Base-by-base conservation (phyloP, 2,329 filamentous ascomycete genomes). In the Fusarium sp. region DNA sequence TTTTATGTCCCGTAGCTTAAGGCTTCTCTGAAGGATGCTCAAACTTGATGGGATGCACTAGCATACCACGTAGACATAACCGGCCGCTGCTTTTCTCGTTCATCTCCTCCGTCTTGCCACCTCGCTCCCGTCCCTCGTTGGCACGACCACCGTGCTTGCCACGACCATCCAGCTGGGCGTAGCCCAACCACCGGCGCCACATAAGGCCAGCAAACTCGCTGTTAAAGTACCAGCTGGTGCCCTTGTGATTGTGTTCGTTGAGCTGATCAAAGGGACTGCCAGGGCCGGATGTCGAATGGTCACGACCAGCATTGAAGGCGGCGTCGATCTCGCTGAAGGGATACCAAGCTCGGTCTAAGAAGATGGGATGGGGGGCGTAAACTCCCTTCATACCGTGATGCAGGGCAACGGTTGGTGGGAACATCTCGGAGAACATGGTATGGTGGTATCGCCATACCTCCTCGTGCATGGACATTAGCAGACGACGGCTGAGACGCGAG, bases 201-300 rank as follows among this genome's bases (percentile, higher is more conserved):
- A 96, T 75, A n/a, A 90, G 86, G 6, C 90, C 86, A 1, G 91
- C 89, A 74, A 96, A 96, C 48, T 89, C 86, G 21, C 89, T 89
- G 71, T 93, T 91, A 78, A 93, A 96, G 78, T 95, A 96, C 91
- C 92, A 97, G 42, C 86, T 93, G 41, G 90, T 90, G 15, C 93
- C 92, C 71, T 88, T 87, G 81, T 95, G 93, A 77, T 94, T 94
- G 77, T 93, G 91, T 79, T 96, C 93, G 52, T 93, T 89, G 67
- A 87, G 84, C 20, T 84, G 73, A 57, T 90, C 88, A 70, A 91
- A 93, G 9, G 91, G 85, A 37, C 88, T 90, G 35, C 90, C 88
- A 29, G 83, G 81, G 2, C 90, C 87, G 10, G 89, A 87, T 0
- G 88, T 85, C 2, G 86, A 88, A 64, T 88, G 88, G 70, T 90